Percentiles rank a stretch among this genome's conserved stretches.
Evolutionary conservation across 208 protist species (phyloP).

Genomic region (Polymyxa betae): DNA sequence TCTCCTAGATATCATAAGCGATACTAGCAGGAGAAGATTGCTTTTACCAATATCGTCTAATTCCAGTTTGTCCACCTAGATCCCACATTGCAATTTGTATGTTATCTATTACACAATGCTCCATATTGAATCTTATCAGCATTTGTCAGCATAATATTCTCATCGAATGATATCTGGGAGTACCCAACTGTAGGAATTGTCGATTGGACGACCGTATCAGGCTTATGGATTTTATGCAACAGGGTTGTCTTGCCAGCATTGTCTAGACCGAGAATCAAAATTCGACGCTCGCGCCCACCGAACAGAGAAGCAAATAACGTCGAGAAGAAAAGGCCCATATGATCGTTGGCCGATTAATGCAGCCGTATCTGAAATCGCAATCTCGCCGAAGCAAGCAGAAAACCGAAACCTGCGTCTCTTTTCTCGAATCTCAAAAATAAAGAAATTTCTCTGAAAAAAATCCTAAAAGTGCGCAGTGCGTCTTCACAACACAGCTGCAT

Average conservation of each 20-base stretch:
- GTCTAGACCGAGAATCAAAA: conserved; percentile 36
- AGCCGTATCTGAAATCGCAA: too few species aligned
- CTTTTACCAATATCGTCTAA: conserved; percentile 45
- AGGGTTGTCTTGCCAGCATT: conserved; percentile 43
- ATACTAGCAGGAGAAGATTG: not conserved
- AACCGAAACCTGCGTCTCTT: too few species aligned
- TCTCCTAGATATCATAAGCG: conserved; percentile 36
- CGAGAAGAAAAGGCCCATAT: conserved; percentile 38
- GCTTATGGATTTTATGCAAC: conserved; percentile 25
- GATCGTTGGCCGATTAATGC: too few species aligned
- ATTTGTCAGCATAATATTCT: not conserved
- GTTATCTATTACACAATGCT: conserved; percentile 48
- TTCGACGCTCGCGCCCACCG: not conserved
- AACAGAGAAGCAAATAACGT: not conserved
- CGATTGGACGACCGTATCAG: not conserved
- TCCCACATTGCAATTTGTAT: conserved; percentile 47
- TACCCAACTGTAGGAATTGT: conserved; percentile 48
- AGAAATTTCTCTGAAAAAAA: too few species aligned
- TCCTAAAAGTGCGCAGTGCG: too few species aligned
- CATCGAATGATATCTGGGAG: not conserved
- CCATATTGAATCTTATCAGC: conserved; percentile 26
- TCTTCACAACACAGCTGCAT: too few species aligned
- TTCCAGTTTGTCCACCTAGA: conserved; percentile 35
- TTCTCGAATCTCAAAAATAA: too few species aligned
- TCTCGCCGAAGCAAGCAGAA: too few species aligned